Percentiles rank a stretch among this genome's conserved stretches.
Conservation (phyloP, 257 asterid species). For the Voacanga thouarsii region DNA sequence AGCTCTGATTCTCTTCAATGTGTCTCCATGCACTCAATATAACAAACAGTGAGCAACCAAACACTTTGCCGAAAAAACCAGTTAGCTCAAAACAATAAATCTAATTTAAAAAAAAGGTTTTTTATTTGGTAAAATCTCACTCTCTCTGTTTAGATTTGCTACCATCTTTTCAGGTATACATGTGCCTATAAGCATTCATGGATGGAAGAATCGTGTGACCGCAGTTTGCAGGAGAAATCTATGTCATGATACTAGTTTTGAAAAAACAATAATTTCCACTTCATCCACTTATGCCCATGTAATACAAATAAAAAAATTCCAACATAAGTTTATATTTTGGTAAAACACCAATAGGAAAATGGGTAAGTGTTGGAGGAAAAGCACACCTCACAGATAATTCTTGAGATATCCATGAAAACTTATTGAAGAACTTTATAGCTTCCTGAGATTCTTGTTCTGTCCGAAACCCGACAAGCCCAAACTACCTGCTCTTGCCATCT, state of each 20-base stretch:
- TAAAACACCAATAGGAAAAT: neutral
- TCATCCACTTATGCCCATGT: neutral
- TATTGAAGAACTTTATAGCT: constrained; percentile 64
- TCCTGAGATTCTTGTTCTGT: constrained; percentile 67
- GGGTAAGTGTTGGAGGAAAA: neutral
- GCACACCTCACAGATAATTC: constrained; percentile 78
- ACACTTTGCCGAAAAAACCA: neutral
- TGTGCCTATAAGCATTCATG: neutral
- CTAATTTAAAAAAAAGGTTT: too few species aligned
- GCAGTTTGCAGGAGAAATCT: neutral
- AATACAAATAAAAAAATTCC: neutral
- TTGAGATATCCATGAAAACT: constrained; percentile 60
- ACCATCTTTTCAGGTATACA: neutral
- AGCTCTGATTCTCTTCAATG: neutral
- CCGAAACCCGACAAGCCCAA: constrained; percentile 80
- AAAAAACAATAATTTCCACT: neutral
- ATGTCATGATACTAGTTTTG: neutral
- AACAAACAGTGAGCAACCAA: neutral
- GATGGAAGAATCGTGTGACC: neutral
- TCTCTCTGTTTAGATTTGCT: neutral
- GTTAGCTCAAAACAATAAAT: neutral
- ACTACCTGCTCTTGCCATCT: constrained; percentile 87
- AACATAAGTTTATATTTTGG: neutral
- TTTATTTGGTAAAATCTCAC: neutral
- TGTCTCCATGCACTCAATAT: neutral